A percentile compares a stretch with the other conserved stretches of the same genome.
Conservation (phyloP, 495 filamentous ascomycete species). For the Penicillium turbatum region DNA sequence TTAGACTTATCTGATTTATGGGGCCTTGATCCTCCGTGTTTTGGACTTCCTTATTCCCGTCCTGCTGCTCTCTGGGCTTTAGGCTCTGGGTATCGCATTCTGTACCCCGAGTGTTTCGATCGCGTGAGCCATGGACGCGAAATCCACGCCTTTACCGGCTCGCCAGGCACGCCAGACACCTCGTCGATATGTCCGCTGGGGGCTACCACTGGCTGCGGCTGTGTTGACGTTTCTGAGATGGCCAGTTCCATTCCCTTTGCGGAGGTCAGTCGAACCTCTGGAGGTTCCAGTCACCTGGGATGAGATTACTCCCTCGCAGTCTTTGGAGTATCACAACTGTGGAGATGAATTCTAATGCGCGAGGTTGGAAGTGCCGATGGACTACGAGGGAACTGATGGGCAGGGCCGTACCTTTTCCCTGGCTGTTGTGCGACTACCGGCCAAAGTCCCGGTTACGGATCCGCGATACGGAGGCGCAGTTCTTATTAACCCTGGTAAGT, state of each 20-base stretch:
- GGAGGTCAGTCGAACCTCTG: neutral
- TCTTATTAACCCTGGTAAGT: conserved; percentile 45
- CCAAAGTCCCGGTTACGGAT: conserved; percentile 42
- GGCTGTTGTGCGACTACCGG: conserved; percentile 49
- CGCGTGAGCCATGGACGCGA: neutral
- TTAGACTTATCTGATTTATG: neutral
- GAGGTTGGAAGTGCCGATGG: conserved; percentile 54
- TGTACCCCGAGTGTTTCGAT: neutral
- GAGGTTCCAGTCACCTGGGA: conserved; percentile 21
- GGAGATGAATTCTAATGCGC: conserved; percentile 49
- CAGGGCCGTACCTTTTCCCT: conserved; percentile 41
- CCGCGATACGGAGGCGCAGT: conserved; percentile 44
- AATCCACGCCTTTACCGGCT: neutral
- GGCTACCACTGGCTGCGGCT: neutral
- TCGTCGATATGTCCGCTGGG: neutral
- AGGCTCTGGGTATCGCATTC: neutral
- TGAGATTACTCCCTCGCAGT: conserved; percentile 27
- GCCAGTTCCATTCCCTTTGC: neutral
- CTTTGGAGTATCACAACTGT: conserved; percentile 37
- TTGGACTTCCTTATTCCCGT: no score
- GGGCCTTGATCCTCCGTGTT: no score
- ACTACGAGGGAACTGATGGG: conserved; percentile 43
- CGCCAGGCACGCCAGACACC: neutral
- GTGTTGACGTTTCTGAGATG: neutral
- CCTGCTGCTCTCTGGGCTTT: neutral